These are phyloP conservation scores for Echium plantagineum DNA, from an alignment of 257 asterid genomes.

Conservation along the genomic window DNA sequence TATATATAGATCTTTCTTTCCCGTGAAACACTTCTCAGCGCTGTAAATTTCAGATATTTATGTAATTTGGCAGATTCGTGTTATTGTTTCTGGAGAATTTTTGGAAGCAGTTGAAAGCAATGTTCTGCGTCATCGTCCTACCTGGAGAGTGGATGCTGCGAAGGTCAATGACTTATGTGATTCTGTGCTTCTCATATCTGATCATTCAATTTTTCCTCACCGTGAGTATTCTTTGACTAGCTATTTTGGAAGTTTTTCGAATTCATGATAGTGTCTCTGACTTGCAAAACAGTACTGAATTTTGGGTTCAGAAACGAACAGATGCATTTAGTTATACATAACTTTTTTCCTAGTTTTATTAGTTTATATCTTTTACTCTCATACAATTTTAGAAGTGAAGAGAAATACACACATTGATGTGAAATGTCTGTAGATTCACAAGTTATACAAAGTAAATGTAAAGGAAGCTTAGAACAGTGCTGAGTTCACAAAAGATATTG, in stretches of 20 bases:
- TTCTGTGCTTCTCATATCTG: slow-evolving; percentile 72
- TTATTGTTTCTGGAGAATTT: slow-evolving; percentile 62
- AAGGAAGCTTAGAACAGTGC: too few species aligned
- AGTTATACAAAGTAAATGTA: neutral
- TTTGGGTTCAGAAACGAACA: too few species aligned
- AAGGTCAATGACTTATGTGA: slow-evolving; percentile 58
- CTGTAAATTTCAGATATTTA: neutral
- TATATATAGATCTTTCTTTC: too few species aligned
- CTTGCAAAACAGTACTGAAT: too few species aligned
- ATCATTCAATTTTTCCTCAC: slow-evolving; percentile 74
- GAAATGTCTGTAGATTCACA: neutral
- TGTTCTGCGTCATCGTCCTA: slow-evolving; percentile 69
- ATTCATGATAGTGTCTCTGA: neutral
- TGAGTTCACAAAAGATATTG: neutral
- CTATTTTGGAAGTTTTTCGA: neutral
- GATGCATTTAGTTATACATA: too few species aligned
- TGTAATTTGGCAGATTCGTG: slow-evolving; percentile 36
- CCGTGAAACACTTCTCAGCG: too few species aligned
- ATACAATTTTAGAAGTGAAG: too few species aligned
- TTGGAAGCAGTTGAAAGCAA: slow-evolving; percentile 72
- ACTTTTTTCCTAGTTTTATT: too few species aligned
- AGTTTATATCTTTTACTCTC: too few species aligned
- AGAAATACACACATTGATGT: too few species aligned
- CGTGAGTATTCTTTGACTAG: slow-evolving; percentile 33
- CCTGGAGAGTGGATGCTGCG: slow-evolving; percentile 80